Evolutionary conservation across 768 basidiomycete species (phyloP), one percentile per base, ranked within the genome.

Genomic region (Russula sp.): DNA sequence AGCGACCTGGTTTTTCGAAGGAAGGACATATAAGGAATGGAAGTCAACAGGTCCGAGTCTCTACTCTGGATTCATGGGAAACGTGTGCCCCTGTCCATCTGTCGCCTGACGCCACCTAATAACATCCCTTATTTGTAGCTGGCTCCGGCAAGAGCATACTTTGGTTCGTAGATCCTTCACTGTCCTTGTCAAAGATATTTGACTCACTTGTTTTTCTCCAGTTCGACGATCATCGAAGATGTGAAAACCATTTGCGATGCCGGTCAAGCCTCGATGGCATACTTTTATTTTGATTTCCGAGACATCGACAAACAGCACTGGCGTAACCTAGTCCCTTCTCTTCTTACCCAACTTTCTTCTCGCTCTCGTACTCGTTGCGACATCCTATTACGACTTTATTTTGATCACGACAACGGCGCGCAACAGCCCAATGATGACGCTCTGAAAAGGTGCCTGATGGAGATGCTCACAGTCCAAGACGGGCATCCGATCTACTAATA

Each of bases 121-220:
- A 7, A 6, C 9, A 28, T 20, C 1, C 5, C 2, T n/a, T 46
- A 0, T 18, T 3, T 11, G n/a, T 30, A 61, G 62, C 55, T 28
- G 62, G 62, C 20, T 51, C 62, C 7, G 62, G 62, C 2, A 63
- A 63, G 48, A 63, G 20, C 22, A 30, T 42, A 7, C 62, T 63
- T 16, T 59, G 62, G 62, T 63, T 30, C 3, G 62, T 59, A 0
- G 11, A 8, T 3, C 10, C 28, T 26, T 11, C 6, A 13, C 7
- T 36, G 1, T 9, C 20, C 32, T 6, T 26, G 28, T 50, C 3
- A 3, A 18, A 3, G 9, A 20, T 49, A 2, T 16, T 2, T 51
- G 9, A 57, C 7, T 28, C 14, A n/a, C 9, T 10, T 13, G 5
- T 59, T 13, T 3, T n/a, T 11, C 10, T 20, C n/a, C n/a, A 63